These are phyloP conservation scores for Sporothrix pallida DNA, from an alignment of 2,329 filamentous ascomycete species.

Conservation along the genomic window DNA sequence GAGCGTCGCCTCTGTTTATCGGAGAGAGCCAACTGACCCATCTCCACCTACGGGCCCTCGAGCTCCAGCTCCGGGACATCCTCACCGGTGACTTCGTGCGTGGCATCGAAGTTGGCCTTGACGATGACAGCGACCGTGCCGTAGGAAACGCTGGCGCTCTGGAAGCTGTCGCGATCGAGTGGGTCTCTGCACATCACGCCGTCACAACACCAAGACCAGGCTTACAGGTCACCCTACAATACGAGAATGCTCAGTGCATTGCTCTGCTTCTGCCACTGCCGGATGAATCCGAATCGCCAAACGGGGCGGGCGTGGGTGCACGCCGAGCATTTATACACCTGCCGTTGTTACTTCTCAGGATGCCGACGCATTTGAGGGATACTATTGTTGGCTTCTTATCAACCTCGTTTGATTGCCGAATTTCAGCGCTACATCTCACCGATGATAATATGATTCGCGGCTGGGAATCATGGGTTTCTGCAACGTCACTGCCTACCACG, in stretches of 20 bases:
- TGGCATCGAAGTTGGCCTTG: constrained; percentile 60
- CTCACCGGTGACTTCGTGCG: constrained; percentile 66
- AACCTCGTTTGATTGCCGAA: constrained; percentile 62
- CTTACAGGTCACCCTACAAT: constrained; percentile 56
- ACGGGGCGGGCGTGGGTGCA: not conserved
- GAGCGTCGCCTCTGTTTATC: constrained; percentile 60
- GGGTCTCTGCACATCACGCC: constrained; percentile 48
- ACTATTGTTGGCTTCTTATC: constrained; percentile 59
- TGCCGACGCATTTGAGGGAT: constrained; percentile 59
- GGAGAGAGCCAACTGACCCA: constrained; percentile 50
- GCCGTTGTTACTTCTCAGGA: constrained; percentile 60
- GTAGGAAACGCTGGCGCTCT: constrained; percentile 52
- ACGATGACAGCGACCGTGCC: constrained; percentile 46
- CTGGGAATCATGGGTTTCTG: constrained; percentile 59
- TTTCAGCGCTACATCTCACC: constrained; percentile 56
- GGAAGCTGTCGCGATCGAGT: constrained; percentile 55
- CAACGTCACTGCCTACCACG: constrained; percentile 46
- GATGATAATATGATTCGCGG: constrained; percentile 56
- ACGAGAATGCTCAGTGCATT: constrained; percentile 59
- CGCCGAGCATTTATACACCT: constrained; percentile 52
- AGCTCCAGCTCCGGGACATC: constrained; percentile 58
- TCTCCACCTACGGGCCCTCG: constrained; percentile 51
- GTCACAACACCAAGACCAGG: constrained; percentile 40
- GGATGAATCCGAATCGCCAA: constrained; percentile 31
- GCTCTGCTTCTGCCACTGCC: constrained; percentile 56